These are phyloP conservation scores for Coemansia sp. DNA, from an alignment of 192 early-diverging fungal species.

Conservation along the genomic window DNA sequence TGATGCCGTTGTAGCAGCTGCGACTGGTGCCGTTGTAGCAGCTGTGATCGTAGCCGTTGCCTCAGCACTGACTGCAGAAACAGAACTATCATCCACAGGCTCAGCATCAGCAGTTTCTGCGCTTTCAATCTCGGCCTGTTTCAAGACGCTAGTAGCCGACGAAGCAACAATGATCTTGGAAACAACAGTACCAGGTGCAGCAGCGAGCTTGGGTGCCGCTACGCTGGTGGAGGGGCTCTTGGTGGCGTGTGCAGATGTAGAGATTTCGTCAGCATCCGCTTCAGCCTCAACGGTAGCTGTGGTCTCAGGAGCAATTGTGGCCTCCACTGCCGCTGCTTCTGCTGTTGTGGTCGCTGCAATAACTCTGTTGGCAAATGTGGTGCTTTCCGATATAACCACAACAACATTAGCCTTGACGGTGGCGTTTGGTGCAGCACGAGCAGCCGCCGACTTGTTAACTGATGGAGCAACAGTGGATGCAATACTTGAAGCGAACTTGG, in stretches of 20 bases:
- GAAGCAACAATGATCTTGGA: background rate
- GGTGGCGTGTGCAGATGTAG: background rate
- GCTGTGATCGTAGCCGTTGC: background rate
- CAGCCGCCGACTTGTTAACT: background rate
- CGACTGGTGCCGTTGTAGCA: background rate
- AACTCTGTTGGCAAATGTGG: background rate
- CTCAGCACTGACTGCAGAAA: background rate
- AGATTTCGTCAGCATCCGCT: background rate
- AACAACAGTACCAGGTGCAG: background rate
- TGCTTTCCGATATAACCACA: background rate
- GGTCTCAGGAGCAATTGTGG: background rate
- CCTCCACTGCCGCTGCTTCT: background rate
- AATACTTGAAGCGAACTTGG: background rate
- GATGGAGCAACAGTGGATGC: background rate
- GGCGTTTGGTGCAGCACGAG: background rate
- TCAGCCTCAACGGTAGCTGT: background rate
- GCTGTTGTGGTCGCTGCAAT: background rate
- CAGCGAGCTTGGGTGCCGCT: background rate
- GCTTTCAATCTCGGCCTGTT: conserved; percentile 4
- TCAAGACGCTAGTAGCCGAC: background rate
- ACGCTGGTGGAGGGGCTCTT: background rate
- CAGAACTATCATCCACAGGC: background rate
- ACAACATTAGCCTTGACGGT: background rate
- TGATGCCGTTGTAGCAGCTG: background rate
- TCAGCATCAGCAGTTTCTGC: background rate